A percentile compares a stretch with the other conserved stretches of the same genome.
Evolutionary conservation across 2,329 filamentous ascomycete genomes (phyloP).

Genomic region (Diplocarpon rosae): DNA sequence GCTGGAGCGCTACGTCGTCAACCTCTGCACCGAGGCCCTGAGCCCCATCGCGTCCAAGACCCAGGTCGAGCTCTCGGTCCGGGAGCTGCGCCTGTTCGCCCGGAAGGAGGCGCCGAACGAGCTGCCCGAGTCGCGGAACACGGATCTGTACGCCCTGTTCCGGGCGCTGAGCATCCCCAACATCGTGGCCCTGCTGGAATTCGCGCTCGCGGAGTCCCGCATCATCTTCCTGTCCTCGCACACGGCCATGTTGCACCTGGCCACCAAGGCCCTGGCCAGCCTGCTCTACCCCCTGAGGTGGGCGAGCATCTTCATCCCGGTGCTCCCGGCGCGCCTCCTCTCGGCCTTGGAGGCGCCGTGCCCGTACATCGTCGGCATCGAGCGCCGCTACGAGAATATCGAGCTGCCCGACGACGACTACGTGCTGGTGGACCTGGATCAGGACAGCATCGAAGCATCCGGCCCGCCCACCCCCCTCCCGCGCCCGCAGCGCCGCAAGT

Average conservation of each 20-base stretch:
- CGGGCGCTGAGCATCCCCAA: slow-evolving; percentile 82
- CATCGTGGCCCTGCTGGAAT: slow-evolving; percentile 86
- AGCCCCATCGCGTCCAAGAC: slow-evolving; percentile 89
- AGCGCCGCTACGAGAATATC: slow-evolving; percentile 77
- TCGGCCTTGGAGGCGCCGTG: slow-evolving; percentile 90
- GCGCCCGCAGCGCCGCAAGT: slow-evolving; percentile 79
- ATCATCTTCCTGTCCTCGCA: slow-evolving; percentile 96
- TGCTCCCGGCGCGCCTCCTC: slow-evolving; percentile 76
- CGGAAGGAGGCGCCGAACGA: slow-evolving; percentile 90
- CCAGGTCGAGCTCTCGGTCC: slow-evolving; percentile 82
- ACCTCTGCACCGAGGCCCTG: slow-evolving; percentile 89
- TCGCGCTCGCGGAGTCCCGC: slow-evolving; percentile 80
- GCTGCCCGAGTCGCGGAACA: slow-evolving; percentile 80
- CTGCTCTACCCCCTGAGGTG: slow-evolving; percentile 85
- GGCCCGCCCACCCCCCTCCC: slow-evolving; percentile 68
- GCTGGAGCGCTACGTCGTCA: slow-evolving; percentile 91
- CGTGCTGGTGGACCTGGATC: slow-evolving; percentile 86
- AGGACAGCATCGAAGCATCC: slow-evolving; percentile 80
- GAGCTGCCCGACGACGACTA: slow-evolving; percentile 91
- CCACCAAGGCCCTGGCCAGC: slow-evolving; percentile 75
- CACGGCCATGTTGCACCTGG: slow-evolving; percentile 90
- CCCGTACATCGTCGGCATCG: slow-evolving; percentile 93
- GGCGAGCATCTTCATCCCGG: slow-evolving; percentile 88
- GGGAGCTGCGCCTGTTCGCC: slow-evolving; percentile 84
- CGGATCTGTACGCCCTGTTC: slow-evolving; percentile 89